Conservation (phyloP, 108 stramenopile species). For the Discostella pseudostelligera region DNA sequence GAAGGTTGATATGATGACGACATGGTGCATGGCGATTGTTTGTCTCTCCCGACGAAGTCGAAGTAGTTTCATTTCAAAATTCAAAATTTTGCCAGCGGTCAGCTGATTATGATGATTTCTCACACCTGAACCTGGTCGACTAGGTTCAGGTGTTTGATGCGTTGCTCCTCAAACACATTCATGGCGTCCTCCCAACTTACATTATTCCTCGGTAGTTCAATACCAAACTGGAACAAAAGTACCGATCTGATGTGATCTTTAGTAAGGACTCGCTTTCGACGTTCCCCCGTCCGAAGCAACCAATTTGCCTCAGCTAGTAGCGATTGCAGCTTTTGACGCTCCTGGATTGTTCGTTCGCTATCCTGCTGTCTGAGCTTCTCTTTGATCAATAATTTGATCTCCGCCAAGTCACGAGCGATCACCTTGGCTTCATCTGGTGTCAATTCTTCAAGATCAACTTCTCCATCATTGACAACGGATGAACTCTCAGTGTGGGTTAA, state of each 20-base stretch:
- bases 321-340: neutral
- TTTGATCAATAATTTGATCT: slow-evolving; percentile 12
- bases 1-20: neutral
- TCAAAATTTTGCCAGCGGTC: neutral
- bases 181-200: slow-evolving; percentile 1
- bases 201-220: slow-evolving; percentile 12
- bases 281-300: slow-evolving; percentile 15
- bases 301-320: slow-evolving; percentile 14
- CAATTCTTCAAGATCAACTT: neutral
- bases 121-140: no score
- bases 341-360: neutral
- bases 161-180: slow-evolving; percentile 10
- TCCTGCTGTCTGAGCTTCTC: slow-evolving; percentile 1
- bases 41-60: neutral
- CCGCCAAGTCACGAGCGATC: neutral
- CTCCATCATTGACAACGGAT: neutral
- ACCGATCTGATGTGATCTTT: slow-evolving; percentile 13
- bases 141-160: neutral
- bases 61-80: neutral
- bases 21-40: neutral
- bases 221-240: slow-evolving; percentile 4
- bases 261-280: slow-evolving; percentile 13
- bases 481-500: neutral
- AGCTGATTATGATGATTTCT: neutral
- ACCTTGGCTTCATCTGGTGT: neutral